Evolutionary conservation across 108 stramenopile genomes (phyloP).

Genomic region (Parietichytrium sp.): DNA sequence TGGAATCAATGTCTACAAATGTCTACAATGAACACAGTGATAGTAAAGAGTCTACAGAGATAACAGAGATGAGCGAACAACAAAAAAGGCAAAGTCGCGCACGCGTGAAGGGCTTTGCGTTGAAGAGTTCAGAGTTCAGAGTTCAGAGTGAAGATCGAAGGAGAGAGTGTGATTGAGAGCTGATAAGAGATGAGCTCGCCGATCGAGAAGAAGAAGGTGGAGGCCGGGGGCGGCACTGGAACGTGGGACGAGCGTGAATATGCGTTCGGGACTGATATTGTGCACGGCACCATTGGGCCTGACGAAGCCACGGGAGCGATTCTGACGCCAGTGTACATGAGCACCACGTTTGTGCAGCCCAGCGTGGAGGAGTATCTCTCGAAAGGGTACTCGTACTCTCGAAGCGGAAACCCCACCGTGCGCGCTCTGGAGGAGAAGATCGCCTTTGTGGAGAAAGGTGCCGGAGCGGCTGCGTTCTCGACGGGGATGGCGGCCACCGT

Average conservation of each 20-base stretch:
- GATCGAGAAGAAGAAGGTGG: too few species aligned
- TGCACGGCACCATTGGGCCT: slow-evolving; percentile 51
- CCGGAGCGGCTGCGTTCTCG: slow-evolving; percentile 68
- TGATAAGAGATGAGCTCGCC: too few species aligned
- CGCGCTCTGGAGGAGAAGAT: slow-evolving; percentile 75
- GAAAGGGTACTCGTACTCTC: slow-evolving; percentile 73
- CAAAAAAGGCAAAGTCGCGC: too few species aligned
- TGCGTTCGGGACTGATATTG: slow-evolving; percentile 43
- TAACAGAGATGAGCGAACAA: too few species aligned
- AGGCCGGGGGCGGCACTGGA: slow-evolving; percentile 10
- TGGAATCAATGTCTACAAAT: too few species aligned
- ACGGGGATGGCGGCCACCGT: slow-evolving; percentile 79
- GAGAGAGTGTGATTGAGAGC: too few species aligned
- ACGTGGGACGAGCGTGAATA: slow-evolving; percentile 10
- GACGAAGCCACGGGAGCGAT: slow-evolving; percentile 62
- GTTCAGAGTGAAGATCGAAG: too few species aligned
- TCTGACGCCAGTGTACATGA: slow-evolving; percentile 71
- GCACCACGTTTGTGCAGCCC: slow-evolving; percentile 75
- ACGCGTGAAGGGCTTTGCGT: too few species aligned
- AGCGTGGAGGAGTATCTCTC: slow-evolving; percentile 70
- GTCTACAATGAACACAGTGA: too few species aligned
- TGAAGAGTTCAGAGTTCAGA: too few species aligned
- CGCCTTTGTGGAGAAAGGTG: slow-evolving; percentile 73
- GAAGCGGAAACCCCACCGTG: slow-evolving; percentile 77
- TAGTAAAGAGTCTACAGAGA: too few species aligned